These are phyloP conservation scores for Pythium periplocum DNA, from an alignment of 352 stramenopile species.

Conservation along the genomic window DNA sequence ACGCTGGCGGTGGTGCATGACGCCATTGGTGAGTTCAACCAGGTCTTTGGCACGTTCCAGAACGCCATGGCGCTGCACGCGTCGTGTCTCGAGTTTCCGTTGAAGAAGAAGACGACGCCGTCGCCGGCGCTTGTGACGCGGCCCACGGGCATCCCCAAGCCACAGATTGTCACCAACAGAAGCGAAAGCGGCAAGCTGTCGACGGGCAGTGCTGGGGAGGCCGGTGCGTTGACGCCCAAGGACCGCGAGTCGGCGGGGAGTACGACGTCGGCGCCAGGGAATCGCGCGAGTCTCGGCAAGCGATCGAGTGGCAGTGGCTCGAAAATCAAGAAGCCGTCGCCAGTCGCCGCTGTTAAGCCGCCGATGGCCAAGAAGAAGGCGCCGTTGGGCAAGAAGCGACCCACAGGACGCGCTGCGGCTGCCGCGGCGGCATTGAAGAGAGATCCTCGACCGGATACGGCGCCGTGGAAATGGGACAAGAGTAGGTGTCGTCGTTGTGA, in stretches of 20 bases:
- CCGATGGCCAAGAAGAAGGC: no score
- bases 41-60: slow-evolving; percentile 68
- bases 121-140: slow-evolving; percentile 7
- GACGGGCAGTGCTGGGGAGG: no score
- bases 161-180: slow-evolving; percentile 18
- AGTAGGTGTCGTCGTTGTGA: slow-evolving; percentile 24
- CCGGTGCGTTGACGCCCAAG: no score
- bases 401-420: not conserved
- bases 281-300: no score
- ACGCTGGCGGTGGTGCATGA: slow-evolving; percentile 63
- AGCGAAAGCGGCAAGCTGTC: not conserved
- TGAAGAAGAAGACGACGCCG: slow-evolving; percentile 9
- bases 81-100: slow-evolving; percentile 64
- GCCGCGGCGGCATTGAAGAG: slow-evolving; percentile 13
- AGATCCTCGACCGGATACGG: slow-evolving; percentile 25
- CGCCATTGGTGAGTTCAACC: slow-evolving; percentile 72
- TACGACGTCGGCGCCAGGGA: no score
- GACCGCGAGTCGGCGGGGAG: no score
- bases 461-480: slow-evolving; percentile 77
- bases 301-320: no score
- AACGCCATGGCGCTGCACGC: slow-evolving; percentile 71
- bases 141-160: slow-evolving; percentile 32
- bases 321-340: no score
- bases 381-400: no score
- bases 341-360: no score